Conservation (phyloP, 2,329 filamentous ascomycete genomes). For the Annulohypoxylon truncatum region DNA sequence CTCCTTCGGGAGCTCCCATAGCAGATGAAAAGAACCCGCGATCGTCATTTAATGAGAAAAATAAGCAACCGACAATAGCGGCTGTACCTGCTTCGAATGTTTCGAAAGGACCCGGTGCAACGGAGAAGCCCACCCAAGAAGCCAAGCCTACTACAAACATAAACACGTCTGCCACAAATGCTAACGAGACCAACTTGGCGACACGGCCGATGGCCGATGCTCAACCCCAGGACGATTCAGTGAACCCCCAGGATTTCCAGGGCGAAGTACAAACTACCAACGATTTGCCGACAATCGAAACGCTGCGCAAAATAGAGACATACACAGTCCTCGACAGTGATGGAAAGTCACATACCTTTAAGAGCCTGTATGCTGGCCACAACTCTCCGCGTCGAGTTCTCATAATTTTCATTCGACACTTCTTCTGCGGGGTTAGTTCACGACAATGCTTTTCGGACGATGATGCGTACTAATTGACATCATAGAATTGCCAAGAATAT, state of each 20-base stretch:
- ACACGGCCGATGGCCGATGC: conserved; percentile 6
- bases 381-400: conserved; percentile 69
- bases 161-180: conserved; percentile 12
- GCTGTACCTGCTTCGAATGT: background rate
- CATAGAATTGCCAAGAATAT: conserved; percentile 81
- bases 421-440: conserved; percentile 79
- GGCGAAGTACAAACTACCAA: conserved; percentile 68
- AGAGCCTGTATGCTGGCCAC: conserved; percentile 68
- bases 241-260: conserved; percentile 63
- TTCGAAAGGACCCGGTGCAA: conserved; percentile 8
- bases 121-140: conserved; percentile 7
- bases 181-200: conserved; percentile 8
- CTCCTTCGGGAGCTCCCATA: conserved; percentile 5
- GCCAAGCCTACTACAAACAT: conserved; percentile 12
- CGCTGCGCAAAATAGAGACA: conserved; percentile 63
- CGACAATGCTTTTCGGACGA: background rate
- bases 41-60: background rate
- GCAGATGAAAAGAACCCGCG: conserved; percentile 18
- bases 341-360: conserved; percentile 70
- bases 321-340: conserved; percentile 70
- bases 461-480: conserved; percentile 26
- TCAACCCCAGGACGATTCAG: conserved; percentile 49
- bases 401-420: conserved; percentile 81
- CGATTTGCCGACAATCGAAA: conserved; percentile 62
- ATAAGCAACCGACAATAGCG: background rate